phyloP scores from a whole-genome alignment of 2,329 filamentous ascomycete species.

The Claviceps sp. region DNA sequence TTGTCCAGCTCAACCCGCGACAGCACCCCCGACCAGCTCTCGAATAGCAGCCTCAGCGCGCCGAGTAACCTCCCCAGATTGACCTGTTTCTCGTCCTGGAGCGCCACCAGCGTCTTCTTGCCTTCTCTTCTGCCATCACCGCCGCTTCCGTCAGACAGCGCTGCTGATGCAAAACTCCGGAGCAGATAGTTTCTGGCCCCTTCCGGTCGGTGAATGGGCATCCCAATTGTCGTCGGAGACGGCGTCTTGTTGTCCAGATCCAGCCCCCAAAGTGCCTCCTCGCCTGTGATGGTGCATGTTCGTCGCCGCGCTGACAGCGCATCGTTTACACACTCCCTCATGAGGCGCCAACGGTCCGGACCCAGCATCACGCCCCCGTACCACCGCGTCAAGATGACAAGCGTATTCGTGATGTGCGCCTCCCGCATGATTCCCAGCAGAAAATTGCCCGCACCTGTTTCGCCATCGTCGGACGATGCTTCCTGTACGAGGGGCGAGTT shows the following conservation, averaged over 20 bases:
- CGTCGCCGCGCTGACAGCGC: conserved; percentile 36
- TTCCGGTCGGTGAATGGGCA: conserved; percentile 65
- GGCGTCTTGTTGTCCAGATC: conserved; percentile 38
- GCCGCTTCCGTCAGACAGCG: conserved; percentile 14
- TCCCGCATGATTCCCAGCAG: conserved; percentile 41
- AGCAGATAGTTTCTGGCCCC: conserved; percentile 47
- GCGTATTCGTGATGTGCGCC: conserved; percentile 32
- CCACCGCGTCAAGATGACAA: conserved; percentile 49
- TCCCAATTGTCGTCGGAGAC: conserved; percentile 29
- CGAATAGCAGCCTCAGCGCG: conserved; percentile 56
- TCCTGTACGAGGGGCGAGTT: conserved; percentile 30
- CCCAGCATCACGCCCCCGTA: conserved; percentile 49
- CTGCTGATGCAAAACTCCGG: conserved; percentile 41
- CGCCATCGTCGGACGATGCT: conserved; percentile 47
- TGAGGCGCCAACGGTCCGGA: conserved; percentile 48
- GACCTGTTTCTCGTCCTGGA: conserved; percentile 49
- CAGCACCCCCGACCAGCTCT: conserved; percentile 59
- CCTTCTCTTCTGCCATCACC: conserved; percentile 11
- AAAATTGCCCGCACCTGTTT: conserved; percentile 43
- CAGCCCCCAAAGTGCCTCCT: conserved; percentile 47
- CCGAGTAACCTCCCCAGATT: conserved; percentile 59
- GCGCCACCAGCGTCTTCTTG: conserved; percentile 37
- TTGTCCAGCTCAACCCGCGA: conserved; percentile 54
- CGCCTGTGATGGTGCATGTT: conserved; percentile 21
- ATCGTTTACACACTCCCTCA: conserved; percentile 42